Percentiles rank a stretch among this genome's conserved stretches.
These are phyloP conservation scores for Diutina neorugosa DNA, from an alignment of 1,139 yeast species.

Conservation along the genomic window DNA sequence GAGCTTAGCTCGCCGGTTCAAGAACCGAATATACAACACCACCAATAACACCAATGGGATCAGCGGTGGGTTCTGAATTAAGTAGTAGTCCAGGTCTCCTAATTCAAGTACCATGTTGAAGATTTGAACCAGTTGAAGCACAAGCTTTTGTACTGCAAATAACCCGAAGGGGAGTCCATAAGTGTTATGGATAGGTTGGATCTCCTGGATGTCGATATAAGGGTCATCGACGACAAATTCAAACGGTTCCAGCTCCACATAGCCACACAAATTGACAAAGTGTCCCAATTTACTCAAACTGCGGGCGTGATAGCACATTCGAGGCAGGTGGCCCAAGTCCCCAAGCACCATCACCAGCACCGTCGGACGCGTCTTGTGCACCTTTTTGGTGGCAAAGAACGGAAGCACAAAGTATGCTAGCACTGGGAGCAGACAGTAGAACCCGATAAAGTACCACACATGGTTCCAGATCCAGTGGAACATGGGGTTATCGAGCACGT, in stretches of 20 bases:
- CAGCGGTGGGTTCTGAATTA: slow-evolving; percentile 90
- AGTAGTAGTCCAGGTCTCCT: slow-evolving; percentile 54
- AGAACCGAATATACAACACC: slow-evolving; percentile 38
- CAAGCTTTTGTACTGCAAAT: slow-evolving; percentile 50
- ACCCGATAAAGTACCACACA: slow-evolving; percentile 21
- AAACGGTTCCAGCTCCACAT: slow-evolving; percentile 42
- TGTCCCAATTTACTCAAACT: slow-evolving; percentile 63
- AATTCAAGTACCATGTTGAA: slow-evolving; percentile 36
- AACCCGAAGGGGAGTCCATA: slow-evolving; percentile 38
- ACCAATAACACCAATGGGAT: slow-evolving; percentile 67
- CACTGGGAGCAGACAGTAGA: slow-evolving; percentile 25
- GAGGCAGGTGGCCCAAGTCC: slow-evolving; percentile 89
- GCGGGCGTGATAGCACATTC: slow-evolving; percentile 86
- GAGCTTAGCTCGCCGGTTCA: slow-evolving; percentile 48
- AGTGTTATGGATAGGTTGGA: slow-evolving; percentile 34
- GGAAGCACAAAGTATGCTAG: slow-evolving; percentile 27
- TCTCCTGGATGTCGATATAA: slow-evolving; percentile 39
- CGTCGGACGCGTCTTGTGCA: slow-evolving; percentile 26
- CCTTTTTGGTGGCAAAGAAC: slow-evolving; percentile 12
- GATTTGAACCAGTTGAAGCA: slow-evolving; percentile 39
- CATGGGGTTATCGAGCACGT: neutral
- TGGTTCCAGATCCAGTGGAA: slow-evolving; percentile 1
- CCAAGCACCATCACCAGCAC: slow-evolving; percentile 80
- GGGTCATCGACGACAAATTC: slow-evolving; percentile 33
- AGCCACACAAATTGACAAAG: slow-evolving; percentile 79